Evolutionary conservation across 2,329 filamentous ascomycete genomes (phyloP).

Genomic region (Colletotrichum aenigma): DNA sequence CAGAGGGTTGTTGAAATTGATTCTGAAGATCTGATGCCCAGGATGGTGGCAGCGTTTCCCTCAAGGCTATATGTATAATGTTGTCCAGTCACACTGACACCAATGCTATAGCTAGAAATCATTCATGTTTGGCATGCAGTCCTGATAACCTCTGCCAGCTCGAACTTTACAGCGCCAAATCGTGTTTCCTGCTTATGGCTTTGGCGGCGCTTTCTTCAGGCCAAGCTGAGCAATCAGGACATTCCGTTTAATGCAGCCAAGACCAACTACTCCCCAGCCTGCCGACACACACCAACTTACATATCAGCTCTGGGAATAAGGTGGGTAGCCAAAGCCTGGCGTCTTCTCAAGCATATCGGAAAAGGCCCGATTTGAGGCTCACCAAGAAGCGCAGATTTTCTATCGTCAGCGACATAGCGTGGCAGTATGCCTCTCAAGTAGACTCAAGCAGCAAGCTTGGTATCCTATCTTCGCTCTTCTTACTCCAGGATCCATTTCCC

Average conservation of each 20-base stretch:
- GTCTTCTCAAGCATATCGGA: background rate
- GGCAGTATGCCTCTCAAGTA: background rate
- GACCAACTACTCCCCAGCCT: background rate
- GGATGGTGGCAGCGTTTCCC: background rate
- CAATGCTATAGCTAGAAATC: background rate
- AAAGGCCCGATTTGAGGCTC: background rate
- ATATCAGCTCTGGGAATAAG: background rate
- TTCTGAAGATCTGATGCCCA: background rate
- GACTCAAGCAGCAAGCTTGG: background rate
- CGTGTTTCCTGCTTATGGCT: background rate
- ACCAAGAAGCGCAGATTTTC: background rate
- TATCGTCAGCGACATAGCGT: background rate
- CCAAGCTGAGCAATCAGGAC: background rate
- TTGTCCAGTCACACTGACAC: background rate
- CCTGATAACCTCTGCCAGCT: background rate
- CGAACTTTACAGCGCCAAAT: background rate
- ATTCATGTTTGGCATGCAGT: background rate
- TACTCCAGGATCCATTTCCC: rapidly evolving
- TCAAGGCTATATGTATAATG: background rate
- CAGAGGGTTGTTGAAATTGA: too few relatives aligned
- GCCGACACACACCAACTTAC: background rate
- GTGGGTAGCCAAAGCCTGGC: background rate
- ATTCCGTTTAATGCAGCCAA: background rate
- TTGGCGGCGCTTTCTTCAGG: background rate
- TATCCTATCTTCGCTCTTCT: background rate